Evolutionary conservation across 495 filamentous ascomycete genomes (phyloP).

Genomic region (Emericellopsis terricola): DNA sequence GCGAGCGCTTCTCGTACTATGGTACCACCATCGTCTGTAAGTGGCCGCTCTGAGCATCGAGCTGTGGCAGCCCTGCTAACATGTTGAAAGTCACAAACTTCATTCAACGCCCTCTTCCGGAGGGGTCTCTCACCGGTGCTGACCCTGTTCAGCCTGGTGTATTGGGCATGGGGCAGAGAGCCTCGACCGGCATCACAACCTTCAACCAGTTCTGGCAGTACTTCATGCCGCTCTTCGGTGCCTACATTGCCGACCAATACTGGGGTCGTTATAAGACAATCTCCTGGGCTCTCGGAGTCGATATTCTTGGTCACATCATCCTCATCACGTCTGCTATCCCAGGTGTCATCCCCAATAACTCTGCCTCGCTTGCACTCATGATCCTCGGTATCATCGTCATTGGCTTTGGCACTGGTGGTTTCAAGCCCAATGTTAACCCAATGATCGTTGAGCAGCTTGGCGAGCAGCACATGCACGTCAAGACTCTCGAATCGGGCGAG

Average conservation of each 20-base stretch:
- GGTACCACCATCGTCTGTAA: conserved; percentile 55
- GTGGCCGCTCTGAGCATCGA: no score
- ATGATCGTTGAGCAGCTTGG: conserved; percentile 28
- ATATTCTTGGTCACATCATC: conserved; percentile 47
- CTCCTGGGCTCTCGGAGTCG: conserved; percentile 32
- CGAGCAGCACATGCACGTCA: conserved; percentile 19
- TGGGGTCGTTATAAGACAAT: conserved; percentile 60
- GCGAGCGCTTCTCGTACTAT: conserved; percentile 68
- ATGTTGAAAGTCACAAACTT: conserved; percentile 27
- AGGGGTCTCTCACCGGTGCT: conserved; percentile 39
- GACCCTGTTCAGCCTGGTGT: conserved; percentile 42
- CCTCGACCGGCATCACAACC: conserved; percentile 42
- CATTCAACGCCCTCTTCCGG: conserved; percentile 46
- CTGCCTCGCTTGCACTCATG: conserved; percentile 37
- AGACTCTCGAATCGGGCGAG: conserved; percentile 33
- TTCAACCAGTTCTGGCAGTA: conserved; percentile 70
- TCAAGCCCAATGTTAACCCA: conserved; percentile 47
- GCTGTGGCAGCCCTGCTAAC: neutral
- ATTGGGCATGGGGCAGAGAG: conserved; percentile 47
- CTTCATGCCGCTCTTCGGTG: conserved; percentile 40
- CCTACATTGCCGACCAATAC: conserved; percentile 54
- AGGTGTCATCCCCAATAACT: conserved; percentile 33
- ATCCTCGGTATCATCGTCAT: conserved; percentile 46
- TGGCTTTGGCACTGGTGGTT: conserved; percentile 44
- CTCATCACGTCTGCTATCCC: conserved; percentile 46